phyloP scores from a whole-genome alignment of 1,139 yeast species.

The Candida sp. region DNA sequence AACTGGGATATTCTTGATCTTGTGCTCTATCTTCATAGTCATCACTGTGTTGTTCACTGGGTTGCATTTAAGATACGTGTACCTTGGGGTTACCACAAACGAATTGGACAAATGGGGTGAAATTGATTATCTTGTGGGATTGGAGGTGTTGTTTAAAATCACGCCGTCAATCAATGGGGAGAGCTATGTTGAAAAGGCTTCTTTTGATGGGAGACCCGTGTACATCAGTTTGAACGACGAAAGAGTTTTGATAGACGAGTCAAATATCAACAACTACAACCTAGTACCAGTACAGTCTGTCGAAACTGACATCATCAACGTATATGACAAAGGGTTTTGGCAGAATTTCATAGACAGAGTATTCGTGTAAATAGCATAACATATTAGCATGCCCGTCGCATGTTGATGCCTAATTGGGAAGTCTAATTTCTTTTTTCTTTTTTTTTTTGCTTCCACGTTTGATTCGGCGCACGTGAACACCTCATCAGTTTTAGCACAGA shows the following conservation, averaged over 20 bases:
- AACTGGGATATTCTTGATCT: conserved; percentile 54
- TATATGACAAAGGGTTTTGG: conserved; percentile 71
- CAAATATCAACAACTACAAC: conserved; percentile 12
- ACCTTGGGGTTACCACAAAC: conserved; percentile 89
- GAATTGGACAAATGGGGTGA: conserved; percentile 87
- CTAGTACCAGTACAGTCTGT: conserved; percentile 39
- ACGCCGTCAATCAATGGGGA: conserved; percentile 13
- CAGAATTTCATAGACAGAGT: conserved; percentile 41
- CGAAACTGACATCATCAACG: conserved; percentile 54
- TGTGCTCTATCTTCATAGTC: conserved; percentile 58
- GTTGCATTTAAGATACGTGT: conserved; percentile 66
- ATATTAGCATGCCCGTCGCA: background rate
- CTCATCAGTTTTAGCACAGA: conserved; percentile 3
- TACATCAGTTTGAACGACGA: conserved; percentile 35
- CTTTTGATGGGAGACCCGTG: conserved; percentile 18
- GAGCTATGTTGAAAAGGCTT: conserved; percentile 18
- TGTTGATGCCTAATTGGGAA: conserved; percentile 13
- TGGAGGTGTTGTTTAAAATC: conserved; percentile 34
- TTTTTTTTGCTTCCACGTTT: background rate
- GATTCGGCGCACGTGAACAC: conserved; percentile 12
- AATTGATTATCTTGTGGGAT: conserved; percentile 59
- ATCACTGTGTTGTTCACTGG: conserved; percentile 60
- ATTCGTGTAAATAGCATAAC: background rate
- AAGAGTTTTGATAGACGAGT: conserved; percentile 16
- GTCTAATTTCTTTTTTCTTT: conserved; percentile 6